phyloP scores from a whole-genome alignment of 768 basidiomycete genomes.

The Hericium erinaceus region DNA sequence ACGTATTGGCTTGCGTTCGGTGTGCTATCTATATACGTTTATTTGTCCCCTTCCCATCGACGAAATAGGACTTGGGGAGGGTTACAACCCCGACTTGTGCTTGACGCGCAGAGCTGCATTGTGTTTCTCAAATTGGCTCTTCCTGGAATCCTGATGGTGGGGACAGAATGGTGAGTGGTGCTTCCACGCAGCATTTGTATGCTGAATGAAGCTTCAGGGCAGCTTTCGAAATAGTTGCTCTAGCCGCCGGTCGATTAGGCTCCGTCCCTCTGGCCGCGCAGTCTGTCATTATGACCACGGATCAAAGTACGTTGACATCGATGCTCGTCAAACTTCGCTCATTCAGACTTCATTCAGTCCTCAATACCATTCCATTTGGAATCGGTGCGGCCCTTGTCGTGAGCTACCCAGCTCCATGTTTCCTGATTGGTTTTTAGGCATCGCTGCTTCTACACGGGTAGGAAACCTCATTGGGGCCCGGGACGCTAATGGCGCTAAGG shows the following conservation, averaged over 20 bases:
- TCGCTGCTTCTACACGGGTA: constrained; percentile 63
- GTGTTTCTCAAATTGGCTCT: constrained; percentile 57
- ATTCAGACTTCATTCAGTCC: constrained; percentile 28
- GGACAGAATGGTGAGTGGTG: constrained; percentile 60
- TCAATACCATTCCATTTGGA: constrained; percentile 70
- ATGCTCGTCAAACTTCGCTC: background rate
- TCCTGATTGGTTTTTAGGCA: constrained; percentile 26
- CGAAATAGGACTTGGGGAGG: constrained; percentile 60
- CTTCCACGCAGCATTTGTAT: background rate
- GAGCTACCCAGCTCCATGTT: background rate
- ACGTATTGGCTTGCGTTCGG: constrained; percentile 64
- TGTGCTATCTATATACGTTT: constrained; percentile 41
- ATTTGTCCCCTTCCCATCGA: constrained; percentile 40
- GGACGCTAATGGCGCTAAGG: constrained; percentile 41
- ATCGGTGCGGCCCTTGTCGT: constrained; percentile 31
- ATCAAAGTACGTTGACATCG: constrained; percentile 43
- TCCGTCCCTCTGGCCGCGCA: constrained; percentile 63
- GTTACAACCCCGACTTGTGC: constrained; percentile 32
- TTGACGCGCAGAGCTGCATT: constrained; percentile 42
- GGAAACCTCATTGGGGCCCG: constrained; percentile 64
- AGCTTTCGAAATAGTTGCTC: constrained; percentile 74
- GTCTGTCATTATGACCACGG: constrained; percentile 72
- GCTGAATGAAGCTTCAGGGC: constrained; percentile 35
- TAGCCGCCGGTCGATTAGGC: constrained; percentile 67
- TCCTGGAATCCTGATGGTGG: constrained; percentile 75